Evolutionary conservation across 2,329 filamentous ascomycete genomes (phyloP).

Genomic region (Trichophyton verrucosum): DNA sequence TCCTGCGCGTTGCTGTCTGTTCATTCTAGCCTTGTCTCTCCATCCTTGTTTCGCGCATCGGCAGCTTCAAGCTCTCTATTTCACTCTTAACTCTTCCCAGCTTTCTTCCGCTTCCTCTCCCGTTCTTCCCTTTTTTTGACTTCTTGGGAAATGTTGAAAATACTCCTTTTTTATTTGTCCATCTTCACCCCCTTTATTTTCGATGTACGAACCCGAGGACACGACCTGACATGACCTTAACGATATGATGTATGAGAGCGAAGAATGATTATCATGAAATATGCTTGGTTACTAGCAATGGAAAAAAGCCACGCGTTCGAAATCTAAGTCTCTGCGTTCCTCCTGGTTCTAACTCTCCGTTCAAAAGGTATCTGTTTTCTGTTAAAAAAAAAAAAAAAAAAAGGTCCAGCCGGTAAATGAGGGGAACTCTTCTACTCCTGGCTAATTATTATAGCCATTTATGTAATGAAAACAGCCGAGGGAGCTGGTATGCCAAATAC

Average conservation of each 20-base stretch:
- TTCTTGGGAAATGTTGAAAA: slow-evolving; percentile 3
- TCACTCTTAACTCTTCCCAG: background rate
- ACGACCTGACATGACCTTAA: slow-evolving; percentile 6
- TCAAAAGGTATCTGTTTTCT: too few species aligned
- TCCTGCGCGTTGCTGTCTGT: slow-evolving; percentile 19
- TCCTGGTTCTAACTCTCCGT: too few species aligned
- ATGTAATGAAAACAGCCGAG: too few species aligned
- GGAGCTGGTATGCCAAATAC: too few species aligned
- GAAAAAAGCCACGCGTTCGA: background rate
- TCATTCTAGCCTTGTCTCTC: slow-evolving; percentile 16
- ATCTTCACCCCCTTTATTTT: background rate
- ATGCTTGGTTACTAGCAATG: background rate
- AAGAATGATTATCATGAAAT: slow-evolving; percentile 4
- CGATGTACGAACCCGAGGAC: slow-evolving; percentile 5
- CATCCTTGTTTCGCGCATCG: background rate
- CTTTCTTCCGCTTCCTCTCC: slow-evolving; percentile 8
- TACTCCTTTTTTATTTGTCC: slow-evolving; percentile 1
- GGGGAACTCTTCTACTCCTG: too few species aligned
- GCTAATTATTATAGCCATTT: too few species aligned
- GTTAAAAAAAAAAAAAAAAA: too few species aligned
- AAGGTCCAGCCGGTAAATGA: too few species aligned
- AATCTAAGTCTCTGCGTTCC: too few species aligned
- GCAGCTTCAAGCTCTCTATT: background rate
- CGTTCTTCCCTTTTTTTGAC: slow-evolving; percentile 4
- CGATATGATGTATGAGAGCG: slow-evolving; percentile 5